Percentiles rank a stretch among this genome's conserved stretches.
Conservation (phyloP, 2,329 filamentous ascomycete genomes). For the Claviceps sp. region DNA sequence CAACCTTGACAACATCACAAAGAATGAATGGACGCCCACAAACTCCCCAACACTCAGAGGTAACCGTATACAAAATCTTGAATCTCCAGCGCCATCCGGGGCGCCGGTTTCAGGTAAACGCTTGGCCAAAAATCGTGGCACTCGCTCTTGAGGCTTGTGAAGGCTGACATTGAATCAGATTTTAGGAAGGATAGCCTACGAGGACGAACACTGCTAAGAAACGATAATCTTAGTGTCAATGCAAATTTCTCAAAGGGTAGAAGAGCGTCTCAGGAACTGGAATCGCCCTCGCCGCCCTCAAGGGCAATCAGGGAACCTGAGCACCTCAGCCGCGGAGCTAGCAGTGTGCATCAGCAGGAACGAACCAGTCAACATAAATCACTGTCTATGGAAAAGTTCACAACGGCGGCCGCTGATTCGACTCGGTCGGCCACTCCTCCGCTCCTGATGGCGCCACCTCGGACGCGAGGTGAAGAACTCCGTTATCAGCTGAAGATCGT, state of each 20-base stretch:
- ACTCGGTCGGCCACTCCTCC: slow-evolving; percentile 3
- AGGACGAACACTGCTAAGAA: slow-evolving; percentile 5
- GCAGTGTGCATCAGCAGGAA: neutral
- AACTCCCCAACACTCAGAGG: slow-evolving; percentile 27
- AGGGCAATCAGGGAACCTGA: neutral
- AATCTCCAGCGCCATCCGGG: slow-evolving; percentile 36
- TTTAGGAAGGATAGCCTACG: slow-evolving; percentile 17
- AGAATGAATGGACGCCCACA: slow-evolving; percentile 18
- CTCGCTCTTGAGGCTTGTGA: neutral
- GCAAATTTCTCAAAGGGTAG: slow-evolving; percentile 13
- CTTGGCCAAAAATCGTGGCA: neutral
- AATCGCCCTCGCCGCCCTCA: slow-evolving; percentile 5
- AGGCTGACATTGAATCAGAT: slow-evolving; percentile 12
- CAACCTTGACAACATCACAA: slow-evolving; percentile 28
- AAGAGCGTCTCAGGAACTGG: slow-evolving; percentile 9
- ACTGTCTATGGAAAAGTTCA: neutral
- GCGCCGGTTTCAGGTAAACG: slow-evolving; percentile 33
- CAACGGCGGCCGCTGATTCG: neutral
- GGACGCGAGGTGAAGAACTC: slow-evolving; percentile 19
- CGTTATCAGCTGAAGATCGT: slow-evolving; percentile 22
- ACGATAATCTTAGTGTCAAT: neutral
- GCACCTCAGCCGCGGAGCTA: neutral
- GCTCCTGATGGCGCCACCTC: slow-evolving; percentile 37
- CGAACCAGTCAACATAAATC: neutral
- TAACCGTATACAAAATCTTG: slow-evolving; percentile 39